Evolutionary conservation across 2,329 filamentous ascomycete genomes (phyloP).

Genomic region (Rhytidhysteron rufulum): DNA sequence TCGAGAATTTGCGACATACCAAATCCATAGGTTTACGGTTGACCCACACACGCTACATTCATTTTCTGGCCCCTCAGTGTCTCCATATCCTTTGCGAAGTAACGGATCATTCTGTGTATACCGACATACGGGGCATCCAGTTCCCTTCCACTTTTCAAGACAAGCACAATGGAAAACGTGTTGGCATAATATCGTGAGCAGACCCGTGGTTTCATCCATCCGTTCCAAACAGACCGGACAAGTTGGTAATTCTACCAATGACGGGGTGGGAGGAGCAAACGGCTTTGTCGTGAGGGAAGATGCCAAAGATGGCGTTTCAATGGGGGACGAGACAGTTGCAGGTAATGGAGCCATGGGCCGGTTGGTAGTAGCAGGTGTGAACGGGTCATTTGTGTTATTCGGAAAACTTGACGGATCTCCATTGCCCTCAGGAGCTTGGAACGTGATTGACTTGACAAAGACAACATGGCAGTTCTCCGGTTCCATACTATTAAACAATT

Average conservation of each 20-base stretch:
- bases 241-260: slow-evolving; percentile 85
- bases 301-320: slow-evolving; percentile 29
- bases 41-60: slow-evolving; percentile 80
- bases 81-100: slow-evolving; percentile 19
- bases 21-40: slow-evolving; percentile 86
- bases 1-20: too few species aligned
- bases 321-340: slow-evolving; percentile 28
- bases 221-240: slow-evolving; percentile 95
- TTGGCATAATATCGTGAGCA: slow-evolving; percentile 94
- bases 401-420: slow-evolving; percentile 52
- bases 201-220: slow-evolving; percentile 95
- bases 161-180: slow-evolving; percentile 98
- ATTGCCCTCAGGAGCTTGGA: slow-evolving; percentile 59
- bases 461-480: slow-evolving; percentile 93
- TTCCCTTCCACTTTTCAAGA: slow-evolving; percentile 91
- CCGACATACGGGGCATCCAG: slow-evolving; percentile 89
- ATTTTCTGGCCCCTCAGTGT: slow-evolving; percentile 54
- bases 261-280: slow-evolving; percentile 71
- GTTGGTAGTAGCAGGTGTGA: slow-evolving; percentile 52
- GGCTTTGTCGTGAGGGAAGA: slow-evolving; percentile 57
- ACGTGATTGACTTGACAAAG: slow-evolving; percentile 88
- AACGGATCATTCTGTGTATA: slow-evolving; percentile 67
- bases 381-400: slow-evolving; percentile 60
- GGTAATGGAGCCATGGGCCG: slow-evolving; percentile 34
- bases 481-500: slow-evolving; percentile 89